phyloP scores from a whole-genome alignment of 352 stramenopile genomes.

The Phytophthora rubi region DNA sequence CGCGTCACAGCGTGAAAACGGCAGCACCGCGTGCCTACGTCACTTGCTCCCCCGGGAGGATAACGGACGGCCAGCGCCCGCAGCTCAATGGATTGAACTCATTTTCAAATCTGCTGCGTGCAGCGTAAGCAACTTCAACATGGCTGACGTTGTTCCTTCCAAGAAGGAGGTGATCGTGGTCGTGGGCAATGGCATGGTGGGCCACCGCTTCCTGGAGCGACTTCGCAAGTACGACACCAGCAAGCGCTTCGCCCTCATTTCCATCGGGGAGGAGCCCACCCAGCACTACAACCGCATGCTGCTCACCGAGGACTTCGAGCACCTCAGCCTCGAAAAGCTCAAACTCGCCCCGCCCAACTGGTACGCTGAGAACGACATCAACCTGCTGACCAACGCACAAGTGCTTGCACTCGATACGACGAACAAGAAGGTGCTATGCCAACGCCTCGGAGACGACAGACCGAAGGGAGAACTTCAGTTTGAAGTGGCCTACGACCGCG shows the following conservation, averaged over 20 bases:
- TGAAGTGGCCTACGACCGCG: constrained; percentile 84
- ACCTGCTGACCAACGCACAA: constrained; percentile 82
- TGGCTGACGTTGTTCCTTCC: constrained; percentile 15
- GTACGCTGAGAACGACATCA: constrained; percentile 87
- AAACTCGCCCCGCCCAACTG: constrained; percentile 85
- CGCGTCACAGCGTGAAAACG: constrained; percentile 33
- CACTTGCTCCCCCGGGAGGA: constrained; percentile 4
- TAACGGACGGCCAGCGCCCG: constrained; percentile 4
- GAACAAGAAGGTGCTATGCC: constrained; percentile 72
- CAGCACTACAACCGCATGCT: constrained; percentile 94
- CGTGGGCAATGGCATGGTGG: constrained; percentile 93
- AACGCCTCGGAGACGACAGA: constrained; percentile 22
- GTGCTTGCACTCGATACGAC: constrained; percentile 77
- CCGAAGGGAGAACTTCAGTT: constrained; percentile 43
- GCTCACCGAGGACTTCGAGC: constrained; percentile 94
- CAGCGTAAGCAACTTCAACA: constrained; percentile 13
- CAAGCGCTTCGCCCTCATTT: constrained; percentile 78
- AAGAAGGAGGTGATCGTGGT: constrained; percentile 80
- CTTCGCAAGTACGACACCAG: constrained; percentile 62
- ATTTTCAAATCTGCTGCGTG: constrained; percentile 29
- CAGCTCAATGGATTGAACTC: constrained; percentile 7
- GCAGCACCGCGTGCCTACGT: not conserved
- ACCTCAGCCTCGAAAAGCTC: constrained; percentile 84
- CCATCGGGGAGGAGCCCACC: constrained; percentile 92
- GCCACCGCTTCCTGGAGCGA: constrained; percentile 90